These are phyloP conservation scores for Elaeagnus macrophylla DNA, from an alignment of 306 rosid species.

Conservation along the genomic window DNA sequence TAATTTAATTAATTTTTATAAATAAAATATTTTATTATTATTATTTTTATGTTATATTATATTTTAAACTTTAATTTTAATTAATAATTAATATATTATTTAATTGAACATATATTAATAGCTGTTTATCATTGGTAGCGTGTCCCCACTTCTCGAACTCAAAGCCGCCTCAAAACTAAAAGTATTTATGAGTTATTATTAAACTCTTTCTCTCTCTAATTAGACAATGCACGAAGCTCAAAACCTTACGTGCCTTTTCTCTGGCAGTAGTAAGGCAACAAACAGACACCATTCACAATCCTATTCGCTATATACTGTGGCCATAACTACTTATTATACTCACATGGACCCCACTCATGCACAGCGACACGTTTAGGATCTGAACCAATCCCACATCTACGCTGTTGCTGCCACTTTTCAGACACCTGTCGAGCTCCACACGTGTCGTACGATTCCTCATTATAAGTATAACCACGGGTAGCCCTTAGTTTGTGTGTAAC, in stretches of 20 bases:
- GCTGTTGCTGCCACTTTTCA: conserved; percentile 15
- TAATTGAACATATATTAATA: too few relatives aligned
- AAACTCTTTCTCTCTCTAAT: neutral
- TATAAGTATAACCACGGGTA: conserved; percentile 12
- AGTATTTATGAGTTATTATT: too few relatives aligned
- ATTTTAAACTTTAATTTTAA: too few relatives aligned
- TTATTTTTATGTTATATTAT: too few relatives aligned
- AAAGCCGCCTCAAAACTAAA: neutral
- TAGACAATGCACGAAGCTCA: conserved; percentile 12
- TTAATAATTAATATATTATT: too few relatives aligned
- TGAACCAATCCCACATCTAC: conserved; percentile 35
- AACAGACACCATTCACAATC: conserved; percentile 31
- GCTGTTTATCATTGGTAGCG: conserved; percentile 15
- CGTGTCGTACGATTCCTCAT: conserved; percentile 20
- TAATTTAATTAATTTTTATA: too few relatives aligned
- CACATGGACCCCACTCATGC: conserved; percentile 13
- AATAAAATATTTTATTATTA: too few relatives aligned
- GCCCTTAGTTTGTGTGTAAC: neutral
- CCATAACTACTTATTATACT: conserved; percentile 1
- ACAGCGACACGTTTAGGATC: conserved; percentile 31
- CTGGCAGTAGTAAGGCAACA: neutral
- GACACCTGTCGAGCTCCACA: conserved; percentile 22
- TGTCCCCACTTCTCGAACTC: conserved; percentile 23
- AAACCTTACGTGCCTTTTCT: conserved; percentile 34
- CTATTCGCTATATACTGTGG: conserved; percentile 22